phyloP scores from a whole-genome alignment of 805 yeast species.

The Priceomyces medius region DNA sequence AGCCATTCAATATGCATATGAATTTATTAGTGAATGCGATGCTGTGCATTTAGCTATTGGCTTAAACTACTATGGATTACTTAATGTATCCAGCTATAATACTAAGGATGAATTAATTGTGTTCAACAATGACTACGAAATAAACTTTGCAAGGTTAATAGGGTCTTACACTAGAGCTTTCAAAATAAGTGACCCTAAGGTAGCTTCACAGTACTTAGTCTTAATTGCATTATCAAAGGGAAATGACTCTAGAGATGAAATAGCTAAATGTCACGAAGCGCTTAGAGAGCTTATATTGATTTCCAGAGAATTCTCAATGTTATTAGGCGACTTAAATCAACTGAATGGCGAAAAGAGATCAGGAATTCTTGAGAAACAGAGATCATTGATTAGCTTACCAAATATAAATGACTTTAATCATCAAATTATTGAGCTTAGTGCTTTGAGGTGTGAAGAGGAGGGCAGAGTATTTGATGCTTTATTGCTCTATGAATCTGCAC shows the following conservation, averaged over 20 bases:
- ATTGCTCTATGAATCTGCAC: conserved; percentile 80
- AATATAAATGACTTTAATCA: conserved; percentile 61
- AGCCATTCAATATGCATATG: conserved; percentile 66
- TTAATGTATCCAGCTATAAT: conserved; percentile 46
- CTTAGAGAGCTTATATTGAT: conserved; percentile 80
- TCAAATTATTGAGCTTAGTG: conserved; percentile 80
- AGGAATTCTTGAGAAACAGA: conserved; percentile 80
- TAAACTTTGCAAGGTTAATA: conserved; percentile 60
- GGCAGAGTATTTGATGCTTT: conserved; percentile 86
- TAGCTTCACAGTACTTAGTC: conserved; percentile 86
- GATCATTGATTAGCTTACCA: conserved; percentile 57
- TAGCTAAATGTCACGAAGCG: conserved; percentile 68
- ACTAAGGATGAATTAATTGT: conserved; percentile 36
- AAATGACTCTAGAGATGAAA: conserved; percentile 41
- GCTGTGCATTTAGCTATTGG: conserved; percentile 89
- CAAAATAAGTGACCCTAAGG: conserved; percentile 81
- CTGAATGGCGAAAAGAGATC: conserved; percentile 71
- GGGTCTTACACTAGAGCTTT: conserved; percentile 83
- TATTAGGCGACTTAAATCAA: conserved; percentile 79
- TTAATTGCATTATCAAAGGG: conserved; percentile 56
- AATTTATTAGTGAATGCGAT: conserved; percentile 68
- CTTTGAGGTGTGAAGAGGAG: conserved; percentile 84
- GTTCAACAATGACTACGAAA: conserved; percentile 30
- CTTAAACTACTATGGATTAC: conserved; percentile 67
- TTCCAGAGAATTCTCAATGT: conserved; percentile 76